Conservation (phyloP, 495 filamentous ascomycete genomes). For the Penicillium cataractarum region DNA sequence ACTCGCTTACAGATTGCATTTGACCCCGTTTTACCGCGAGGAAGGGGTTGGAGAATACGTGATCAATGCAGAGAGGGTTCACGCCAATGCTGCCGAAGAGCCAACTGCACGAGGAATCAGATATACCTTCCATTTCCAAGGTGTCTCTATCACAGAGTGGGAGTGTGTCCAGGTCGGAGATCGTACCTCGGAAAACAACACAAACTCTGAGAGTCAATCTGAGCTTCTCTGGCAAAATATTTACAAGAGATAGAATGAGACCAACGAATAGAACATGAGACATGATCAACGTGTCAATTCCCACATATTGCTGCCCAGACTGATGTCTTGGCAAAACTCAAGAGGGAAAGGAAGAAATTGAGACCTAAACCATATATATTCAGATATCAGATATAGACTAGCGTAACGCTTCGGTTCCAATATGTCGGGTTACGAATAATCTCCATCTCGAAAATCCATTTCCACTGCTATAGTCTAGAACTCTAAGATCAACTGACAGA, state of each 20-base stretch:
- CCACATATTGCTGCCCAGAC: background rate
- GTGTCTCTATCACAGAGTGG: constrained; percentile 40
- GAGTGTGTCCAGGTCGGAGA: too few species aligned
- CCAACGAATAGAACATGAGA: background rate
- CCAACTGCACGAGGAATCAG: background rate
- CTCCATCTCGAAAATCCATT: background rate
- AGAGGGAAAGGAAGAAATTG: background rate
- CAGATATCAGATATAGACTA: background rate
- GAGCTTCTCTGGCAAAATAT: background rate
- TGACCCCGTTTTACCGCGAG: constrained; percentile 14
- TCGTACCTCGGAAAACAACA: too few species aligned
- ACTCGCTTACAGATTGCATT: background rate
- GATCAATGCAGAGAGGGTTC: constrained; percentile 11
- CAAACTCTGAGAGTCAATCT: background rate
- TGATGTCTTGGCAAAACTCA: background rate
- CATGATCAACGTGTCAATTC: background rate
- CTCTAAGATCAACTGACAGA: too few species aligned
- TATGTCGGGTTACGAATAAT: background rate
- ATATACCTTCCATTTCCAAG: constrained; percentile 38
- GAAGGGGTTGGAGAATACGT: constrained; percentile 19
- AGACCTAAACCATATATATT: background rate
- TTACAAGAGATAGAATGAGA: constrained; percentile 7
- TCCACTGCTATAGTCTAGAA: background rate
- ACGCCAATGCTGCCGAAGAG: background rate
- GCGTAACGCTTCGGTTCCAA: background rate